Evolutionary conservation across 1,139 yeast species (phyloP).

Genomic region (Pneumocystis jirovecii): DNA sequence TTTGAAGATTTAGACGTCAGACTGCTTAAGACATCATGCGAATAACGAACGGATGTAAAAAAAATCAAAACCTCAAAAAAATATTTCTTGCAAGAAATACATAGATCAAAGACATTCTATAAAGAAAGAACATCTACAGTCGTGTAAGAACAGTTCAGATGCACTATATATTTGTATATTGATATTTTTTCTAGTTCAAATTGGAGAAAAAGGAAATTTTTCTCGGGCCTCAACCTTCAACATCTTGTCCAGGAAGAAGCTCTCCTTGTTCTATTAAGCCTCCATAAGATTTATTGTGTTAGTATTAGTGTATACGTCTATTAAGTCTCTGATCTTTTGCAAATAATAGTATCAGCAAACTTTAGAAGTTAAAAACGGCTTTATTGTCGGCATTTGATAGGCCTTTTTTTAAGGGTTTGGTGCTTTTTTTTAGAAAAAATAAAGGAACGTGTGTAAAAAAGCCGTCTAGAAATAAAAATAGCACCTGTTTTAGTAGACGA

Average conservation of each 20-base stretch:
- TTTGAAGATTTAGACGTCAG: neutral
- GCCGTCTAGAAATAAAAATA: neutral
- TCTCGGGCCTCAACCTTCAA: neutral
- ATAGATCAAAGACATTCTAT: neutral
- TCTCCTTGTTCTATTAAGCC: neutral
- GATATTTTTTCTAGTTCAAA: neutral
- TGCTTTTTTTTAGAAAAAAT: neutral
- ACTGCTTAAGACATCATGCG: neutral
- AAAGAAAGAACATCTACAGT: neutral
- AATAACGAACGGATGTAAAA: neutral
- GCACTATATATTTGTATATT: neutral
- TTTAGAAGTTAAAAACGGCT: neutral
- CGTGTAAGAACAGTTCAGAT: neutral
- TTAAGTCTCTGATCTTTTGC: neutral
- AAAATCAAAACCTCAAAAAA: neutral
- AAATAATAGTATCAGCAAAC: neutral
- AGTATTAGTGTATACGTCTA: neutral
- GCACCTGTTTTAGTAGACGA: neutral
- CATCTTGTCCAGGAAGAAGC: neutral
- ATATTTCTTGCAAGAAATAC: neutral
- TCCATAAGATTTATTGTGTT: neutral
- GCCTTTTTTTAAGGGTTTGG: neutral
- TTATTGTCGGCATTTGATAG: neutral
- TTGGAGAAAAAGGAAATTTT: neutral
- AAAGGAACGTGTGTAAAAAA: neutral